Evolutionary conservation across 192 early-diverging fungal genomes (phyloP).

Genomic region (Chytriomyces sp.): DNA sequence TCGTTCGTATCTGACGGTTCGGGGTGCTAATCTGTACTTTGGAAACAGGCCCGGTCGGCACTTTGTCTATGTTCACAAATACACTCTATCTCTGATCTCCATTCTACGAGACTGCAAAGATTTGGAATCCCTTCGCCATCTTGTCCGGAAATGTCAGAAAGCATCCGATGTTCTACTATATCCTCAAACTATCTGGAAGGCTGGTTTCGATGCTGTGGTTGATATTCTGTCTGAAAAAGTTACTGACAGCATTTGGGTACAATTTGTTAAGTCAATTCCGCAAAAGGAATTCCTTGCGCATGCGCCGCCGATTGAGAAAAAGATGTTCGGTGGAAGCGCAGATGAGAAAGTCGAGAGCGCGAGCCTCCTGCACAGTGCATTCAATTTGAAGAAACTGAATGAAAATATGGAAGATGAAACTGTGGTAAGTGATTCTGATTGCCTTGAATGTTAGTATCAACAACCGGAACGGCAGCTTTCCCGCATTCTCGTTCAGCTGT

Average conservation of each 20-base stretch:
- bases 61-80: constrained; percentile 73
- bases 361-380: constrained; percentile 21
- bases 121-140: constrained; percentile 54
- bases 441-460: neutral
- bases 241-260: constrained; percentile 17
- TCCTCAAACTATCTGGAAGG: constrained; percentile 56
- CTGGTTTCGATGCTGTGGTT: constrained; percentile 33
- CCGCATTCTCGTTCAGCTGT: constrained; percentile 27
- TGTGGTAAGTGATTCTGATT: constrained; percentile 17
- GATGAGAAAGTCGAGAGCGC: constrained; percentile 13
- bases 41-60: constrained; percentile 67
- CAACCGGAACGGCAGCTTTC: neutral
- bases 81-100: constrained; percentile 63
- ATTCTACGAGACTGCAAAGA: constrained; percentile 62
- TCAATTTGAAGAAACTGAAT: constrained; percentile 38
- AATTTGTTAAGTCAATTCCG: constrained; percentile 25
- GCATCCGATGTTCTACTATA: constrained; percentile 53
- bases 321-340: neutral
- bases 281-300: constrained; percentile 17
- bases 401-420: constrained; percentile 35
- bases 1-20: too few species aligned
- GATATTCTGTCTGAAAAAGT: constrained; percentile 28
- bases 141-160: constrained; percentile 60
- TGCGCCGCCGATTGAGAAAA: constrained; percentile 14
- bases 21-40: neutral